A percentile compares a stretch with the other conserved stretches of the same genome.
Evolutionary conservation across 495 filamentous ascomycete genomes (phyloP).

Genomic region (Hypoxylon lienhwacheense): DNA sequence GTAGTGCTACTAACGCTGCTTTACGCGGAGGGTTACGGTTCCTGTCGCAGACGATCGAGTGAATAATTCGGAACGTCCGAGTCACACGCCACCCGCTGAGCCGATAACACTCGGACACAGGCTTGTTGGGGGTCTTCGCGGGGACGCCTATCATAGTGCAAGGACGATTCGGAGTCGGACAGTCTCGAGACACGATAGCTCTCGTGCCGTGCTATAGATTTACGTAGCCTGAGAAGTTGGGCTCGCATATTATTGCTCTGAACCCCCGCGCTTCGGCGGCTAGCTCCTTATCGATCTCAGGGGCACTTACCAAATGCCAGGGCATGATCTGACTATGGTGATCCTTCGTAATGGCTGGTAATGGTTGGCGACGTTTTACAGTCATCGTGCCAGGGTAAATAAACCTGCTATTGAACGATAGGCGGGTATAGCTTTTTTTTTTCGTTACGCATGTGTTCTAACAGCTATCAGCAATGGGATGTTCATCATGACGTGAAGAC

Average conservation of each 20-base stretch:
- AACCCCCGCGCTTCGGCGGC: neutral
- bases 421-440: neutral
- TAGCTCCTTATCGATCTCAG: constrained; percentile 11
- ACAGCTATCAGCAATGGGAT: constrained; percentile 1
- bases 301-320: neutral
- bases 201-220: neutral
- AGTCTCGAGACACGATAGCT: neutral
- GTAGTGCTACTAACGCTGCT: constrained; percentile 20
- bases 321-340: constrained; percentile 22
- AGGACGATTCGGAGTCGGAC: constrained; percentile 12
- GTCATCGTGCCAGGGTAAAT: constrained; percentile 3
- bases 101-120: constrained; percentile 2
- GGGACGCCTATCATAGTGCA: constrained; percentile 3
- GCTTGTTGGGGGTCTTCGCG: constrained; percentile 7
- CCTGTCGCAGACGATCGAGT: neutral
- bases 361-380: constrained; percentile 11
- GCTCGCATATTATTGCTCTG: constrained; percentile 22
- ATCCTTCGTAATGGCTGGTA: constrained; percentile 10
- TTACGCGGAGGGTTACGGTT: constrained; percentile 13
- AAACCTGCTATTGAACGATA: neutral
- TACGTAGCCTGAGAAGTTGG: too few relatives aligned
- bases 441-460: neutral
- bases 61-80: constrained; percentile 2
- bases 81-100: constrained; percentile 11
- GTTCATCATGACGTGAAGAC: constrained; percentile 8